Conservation (phyloP, 352 stramenopile species). For the Phytophthora syringae region DNA sequence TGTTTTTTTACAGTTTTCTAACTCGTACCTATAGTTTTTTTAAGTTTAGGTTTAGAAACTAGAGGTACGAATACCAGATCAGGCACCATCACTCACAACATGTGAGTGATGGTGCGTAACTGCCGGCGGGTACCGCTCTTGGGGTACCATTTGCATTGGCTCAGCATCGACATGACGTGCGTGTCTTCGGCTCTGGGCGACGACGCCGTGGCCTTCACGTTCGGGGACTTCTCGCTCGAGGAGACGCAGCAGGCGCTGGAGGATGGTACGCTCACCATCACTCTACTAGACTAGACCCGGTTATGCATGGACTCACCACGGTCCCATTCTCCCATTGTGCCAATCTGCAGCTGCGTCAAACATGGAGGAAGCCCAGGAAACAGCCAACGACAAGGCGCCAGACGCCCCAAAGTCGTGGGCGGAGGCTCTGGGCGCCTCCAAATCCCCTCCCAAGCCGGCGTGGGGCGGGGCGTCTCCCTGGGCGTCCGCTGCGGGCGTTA, state of each 20-base stretch:
- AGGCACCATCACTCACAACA: no score
- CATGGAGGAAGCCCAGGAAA: slow-evolving; percentile 14
- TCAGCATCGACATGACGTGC: slow-evolving; percentile 20
- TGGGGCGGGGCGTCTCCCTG: slow-evolving; percentile 38
- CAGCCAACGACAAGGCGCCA: not conserved
- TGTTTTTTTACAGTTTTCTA: no score
- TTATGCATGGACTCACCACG: not conserved
- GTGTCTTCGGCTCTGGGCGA: slow-evolving; percentile 1
- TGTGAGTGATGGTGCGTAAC: slow-evolving; percentile 22
- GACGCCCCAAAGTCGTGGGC: slow-evolving; percentile 66
- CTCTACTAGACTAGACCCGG: not conserved
- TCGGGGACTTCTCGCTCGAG: slow-evolving; percentile 82
- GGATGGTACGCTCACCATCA: slow-evolving; percentile 49
- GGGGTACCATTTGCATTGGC: not conserved
- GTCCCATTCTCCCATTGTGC: slow-evolving; percentile 1
- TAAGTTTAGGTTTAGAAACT: no score
- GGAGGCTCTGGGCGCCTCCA: slow-evolving; percentile 51
- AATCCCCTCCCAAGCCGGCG: slow-evolving; percentile 28
- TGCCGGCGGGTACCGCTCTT: not conserved
- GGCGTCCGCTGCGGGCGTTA: slow-evolving; percentile 9
- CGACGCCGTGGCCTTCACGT: slow-evolving; percentile 57
- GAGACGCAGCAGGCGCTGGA: slow-evolving; percentile 59
- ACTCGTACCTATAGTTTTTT: no score
- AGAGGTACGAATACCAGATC: no score
- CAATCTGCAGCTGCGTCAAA: slow-evolving; percentile 26